Evolutionary conservation across 1,284 basidiomycete genomes (phyloP).

Genomic region (Trametes pubescens): DNA sequence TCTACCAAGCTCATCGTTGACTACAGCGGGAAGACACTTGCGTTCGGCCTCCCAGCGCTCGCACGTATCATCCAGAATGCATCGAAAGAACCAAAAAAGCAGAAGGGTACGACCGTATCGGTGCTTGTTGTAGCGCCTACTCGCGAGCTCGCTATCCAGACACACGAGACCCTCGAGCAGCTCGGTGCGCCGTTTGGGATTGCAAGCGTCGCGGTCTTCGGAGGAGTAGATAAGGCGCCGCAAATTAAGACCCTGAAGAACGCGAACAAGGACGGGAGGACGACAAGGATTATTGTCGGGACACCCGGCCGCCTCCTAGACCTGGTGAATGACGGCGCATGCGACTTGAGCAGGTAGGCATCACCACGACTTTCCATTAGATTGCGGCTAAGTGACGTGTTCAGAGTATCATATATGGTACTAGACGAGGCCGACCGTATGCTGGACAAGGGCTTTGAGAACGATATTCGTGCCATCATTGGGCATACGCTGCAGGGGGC

Average conservation of each 20-base stretch:
- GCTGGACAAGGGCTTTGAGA: slow-evolving; percentile 99
- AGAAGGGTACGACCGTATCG: slow-evolving; percentile 57
- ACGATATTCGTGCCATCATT: slow-evolving; percentile 95
- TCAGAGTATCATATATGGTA: slow-evolving; percentile 89
- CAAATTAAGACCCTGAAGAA: slow-evolving; percentile 74
- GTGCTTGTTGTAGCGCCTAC: slow-evolving; percentile 94
- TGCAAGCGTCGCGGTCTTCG: slow-evolving; percentile 88
- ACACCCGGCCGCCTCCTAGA: slow-evolving; percentile 96
- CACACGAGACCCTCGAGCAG: slow-evolving; percentile 83
- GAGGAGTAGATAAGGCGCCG: slow-evolving; percentile 89
- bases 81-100: slow-evolving; percentile 42
- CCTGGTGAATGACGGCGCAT: slow-evolving; percentile 84
- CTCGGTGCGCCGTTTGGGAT: slow-evolving; percentile 84
- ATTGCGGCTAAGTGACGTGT: neutral
- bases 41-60: slow-evolving; percentile 94
- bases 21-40: slow-evolving; percentile 91
- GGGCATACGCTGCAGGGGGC: slow-evolving; percentile 72
- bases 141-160: slow-evolving; percentile 94
- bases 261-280: slow-evolving; percentile 56
- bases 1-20: slow-evolving; percentile 8
- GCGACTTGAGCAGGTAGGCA: slow-evolving; percentile 80
- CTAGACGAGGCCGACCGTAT: slow-evolving; percentile 98
- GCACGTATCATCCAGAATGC: slow-evolving; percentile 63
- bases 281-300: slow-evolving; percentile 86
- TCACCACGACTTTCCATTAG: neutral